Conservation (phyloP, 257 asterid species). For the Eucommia ulmoides region DNA sequence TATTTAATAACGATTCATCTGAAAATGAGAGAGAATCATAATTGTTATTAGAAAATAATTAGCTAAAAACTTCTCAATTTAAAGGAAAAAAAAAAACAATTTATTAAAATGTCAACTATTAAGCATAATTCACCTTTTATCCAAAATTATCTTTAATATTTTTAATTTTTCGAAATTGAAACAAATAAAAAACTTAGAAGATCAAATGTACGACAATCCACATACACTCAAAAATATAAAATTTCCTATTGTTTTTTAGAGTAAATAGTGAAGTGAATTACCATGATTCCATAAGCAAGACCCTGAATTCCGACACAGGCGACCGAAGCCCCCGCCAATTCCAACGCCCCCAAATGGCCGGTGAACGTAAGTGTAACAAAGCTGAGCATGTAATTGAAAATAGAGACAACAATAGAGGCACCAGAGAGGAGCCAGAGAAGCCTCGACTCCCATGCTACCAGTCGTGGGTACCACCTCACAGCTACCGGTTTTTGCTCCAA, state of each 20-base stretch:
- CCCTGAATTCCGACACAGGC: slow-evolving; percentile 27
- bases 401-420: slow-evolving; percentile 18
- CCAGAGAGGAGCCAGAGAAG: slow-evolving; percentile 20
- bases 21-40: no score
- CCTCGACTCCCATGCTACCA: slow-evolving; percentile 23
- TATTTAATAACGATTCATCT: no score
- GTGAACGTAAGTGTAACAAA: no score
- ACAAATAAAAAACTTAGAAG: no score
- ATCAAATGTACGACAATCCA: not conserved
- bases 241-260: no score
- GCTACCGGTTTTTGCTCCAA: slow-evolving; percentile 11
- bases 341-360: slow-evolving; percentile 21
- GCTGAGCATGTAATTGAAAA: no score
- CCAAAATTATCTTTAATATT: no score
- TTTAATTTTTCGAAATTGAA: no score
- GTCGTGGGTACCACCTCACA: slow-evolving; percentile 13
- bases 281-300: slow-evolving; percentile 29
- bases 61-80: not conserved
- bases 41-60: not conserved
- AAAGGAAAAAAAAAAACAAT: not conserved
- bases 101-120: not conserved
- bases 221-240: no score
- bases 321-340: slow-evolving; percentile 21
- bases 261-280: not conserved
- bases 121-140: no score